These are phyloP conservation scores for Jacaranda copaia DNA, from an alignment of 257 asterid genomes.

Conservation along the genomic window DNA sequence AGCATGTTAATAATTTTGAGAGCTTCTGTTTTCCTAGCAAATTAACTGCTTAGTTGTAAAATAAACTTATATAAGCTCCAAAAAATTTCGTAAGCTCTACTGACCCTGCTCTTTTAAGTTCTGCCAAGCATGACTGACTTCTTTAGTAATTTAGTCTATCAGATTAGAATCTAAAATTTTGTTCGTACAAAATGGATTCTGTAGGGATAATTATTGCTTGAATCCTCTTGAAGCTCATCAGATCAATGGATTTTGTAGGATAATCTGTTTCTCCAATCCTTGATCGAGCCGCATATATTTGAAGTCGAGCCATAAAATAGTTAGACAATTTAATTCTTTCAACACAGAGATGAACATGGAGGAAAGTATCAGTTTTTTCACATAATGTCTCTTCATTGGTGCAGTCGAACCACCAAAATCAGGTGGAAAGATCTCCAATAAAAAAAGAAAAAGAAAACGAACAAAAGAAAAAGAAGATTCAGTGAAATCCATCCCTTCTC, in stretches of 20 bases:
- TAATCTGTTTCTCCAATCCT: neutral
- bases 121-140: too few relatives aligned
- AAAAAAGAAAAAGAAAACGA: too few relatives aligned
- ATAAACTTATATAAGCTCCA: too few relatives aligned
- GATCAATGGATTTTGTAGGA: neutral
- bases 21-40: too few relatives aligned
- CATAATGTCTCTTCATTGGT: slow-evolving; percentile 17
- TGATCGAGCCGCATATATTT: neutral
- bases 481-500: slow-evolving; percentile 7
- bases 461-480: neutral
- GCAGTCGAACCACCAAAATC: slow-evolving; percentile 24
- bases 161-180: too few relatives aligned
- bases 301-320: neutral
- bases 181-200: too few relatives aligned
- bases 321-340: neutral
- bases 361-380: slow-evolving; percentile 26
- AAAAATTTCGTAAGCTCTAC: too few relatives aligned
- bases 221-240: neutral
- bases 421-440: neutral
- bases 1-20: too few relatives aligned
- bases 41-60: too few relatives aligned
- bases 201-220: too few relatives aligned
- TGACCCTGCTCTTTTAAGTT: too few relatives aligned
- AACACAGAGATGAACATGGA: slow-evolving; percentile 4
- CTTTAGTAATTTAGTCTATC: too few relatives aligned